phyloP scores from a whole-genome alignment of 495 filamentous ascomycete species.

The Penicillium ochrochloron region DNA sequence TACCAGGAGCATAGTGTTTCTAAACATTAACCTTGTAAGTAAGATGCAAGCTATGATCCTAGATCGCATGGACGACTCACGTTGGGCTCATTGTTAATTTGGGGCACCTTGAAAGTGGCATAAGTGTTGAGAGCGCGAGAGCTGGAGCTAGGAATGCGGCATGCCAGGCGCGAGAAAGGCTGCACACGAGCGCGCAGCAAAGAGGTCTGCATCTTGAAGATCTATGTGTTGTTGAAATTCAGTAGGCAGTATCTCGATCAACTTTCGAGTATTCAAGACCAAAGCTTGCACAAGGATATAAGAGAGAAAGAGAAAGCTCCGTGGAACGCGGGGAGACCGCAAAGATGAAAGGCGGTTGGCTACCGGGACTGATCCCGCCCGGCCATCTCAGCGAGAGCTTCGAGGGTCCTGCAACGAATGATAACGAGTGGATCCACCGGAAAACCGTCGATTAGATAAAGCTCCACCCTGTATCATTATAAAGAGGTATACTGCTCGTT shows the following conservation, averaged over 20 bases:
- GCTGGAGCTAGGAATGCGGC: slow-evolving; percentile 33
- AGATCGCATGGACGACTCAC: slow-evolving; percentile 56
- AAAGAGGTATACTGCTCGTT: background rate
- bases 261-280: slow-evolving; percentile 7
- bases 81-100: slow-evolving; percentile 89
- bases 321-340: slow-evolving; percentile 5
- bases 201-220: slow-evolving; percentile 41
- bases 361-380: slow-evolving; percentile 13
- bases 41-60: background rate
- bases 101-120: slow-evolving; percentile 85
- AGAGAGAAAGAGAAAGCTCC: background rate
- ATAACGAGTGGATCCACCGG: slow-evolving; percentile 3
- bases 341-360: slow-evolving; percentile 26
- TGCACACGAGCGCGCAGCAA: slow-evolving; percentile 40
- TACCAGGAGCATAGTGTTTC: slow-evolving; percentile 87
- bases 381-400: slow-evolving; percentile 9
- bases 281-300: slow-evolving; percentile 13
- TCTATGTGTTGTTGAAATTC: slow-evolving; percentile 4
- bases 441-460: slow-evolving; percentile 1
- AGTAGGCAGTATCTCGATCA: background rate
- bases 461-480: background rate
- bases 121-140: slow-evolving; percentile 54
- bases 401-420: slow-evolving; percentile 4
- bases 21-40: slow-evolving; percentile 35
- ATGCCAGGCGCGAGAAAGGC: slow-evolving; percentile 34